phyloP scores from a whole-genome alignment of 2,329 filamentous ascomycete species.

The Leptoxyphium fumago region DNA sequence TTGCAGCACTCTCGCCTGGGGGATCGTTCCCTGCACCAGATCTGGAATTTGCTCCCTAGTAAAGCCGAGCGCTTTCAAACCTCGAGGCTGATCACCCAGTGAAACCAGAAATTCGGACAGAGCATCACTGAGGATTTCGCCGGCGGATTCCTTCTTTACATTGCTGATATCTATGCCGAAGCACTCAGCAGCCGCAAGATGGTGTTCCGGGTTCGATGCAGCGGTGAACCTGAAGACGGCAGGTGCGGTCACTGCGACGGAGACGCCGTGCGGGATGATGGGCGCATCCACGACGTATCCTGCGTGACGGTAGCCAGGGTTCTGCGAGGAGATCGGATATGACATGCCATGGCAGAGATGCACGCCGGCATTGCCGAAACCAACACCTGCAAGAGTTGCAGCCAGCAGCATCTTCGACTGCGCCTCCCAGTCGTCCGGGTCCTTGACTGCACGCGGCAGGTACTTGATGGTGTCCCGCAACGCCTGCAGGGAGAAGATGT shows the following conservation, averaged over 20 bases:
- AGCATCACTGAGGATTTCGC: constrained; percentile 74
- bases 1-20: constrained; percentile 81
- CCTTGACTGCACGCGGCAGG: constrained; percentile 69
- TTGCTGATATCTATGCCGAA: constrained; percentile 84
- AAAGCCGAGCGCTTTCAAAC: constrained; percentile 74
- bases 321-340: constrained; percentile 92
- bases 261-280: constrained; percentile 92
- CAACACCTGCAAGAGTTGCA: constrained; percentile 83
- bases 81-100: constrained; percentile 79
- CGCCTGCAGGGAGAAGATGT: constrained; percentile 87
- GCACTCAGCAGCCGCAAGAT: constrained; percentile 73
- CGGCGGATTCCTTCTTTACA: constrained; percentile 78
- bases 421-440: constrained; percentile 83
- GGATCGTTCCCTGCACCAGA: constrained; percentile 86
- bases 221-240: constrained; percentile 90
- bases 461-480: constrained; percentile 78
- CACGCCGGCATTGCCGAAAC: constrained; percentile 94
- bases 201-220: constrained; percentile 80
- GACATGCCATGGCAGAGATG: constrained; percentile 88
- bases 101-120: constrained; percentile 65
- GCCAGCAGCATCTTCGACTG: constrained; percentile 93
- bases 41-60: constrained; percentile 57
- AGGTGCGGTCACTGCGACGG: constrained; percentile 82
- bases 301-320: constrained; percentile 73
- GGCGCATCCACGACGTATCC: constrained; percentile 67